Base-by-base conservation (phyloP, 805 yeast genomes). In the Lipomyces kockii region DNA sequence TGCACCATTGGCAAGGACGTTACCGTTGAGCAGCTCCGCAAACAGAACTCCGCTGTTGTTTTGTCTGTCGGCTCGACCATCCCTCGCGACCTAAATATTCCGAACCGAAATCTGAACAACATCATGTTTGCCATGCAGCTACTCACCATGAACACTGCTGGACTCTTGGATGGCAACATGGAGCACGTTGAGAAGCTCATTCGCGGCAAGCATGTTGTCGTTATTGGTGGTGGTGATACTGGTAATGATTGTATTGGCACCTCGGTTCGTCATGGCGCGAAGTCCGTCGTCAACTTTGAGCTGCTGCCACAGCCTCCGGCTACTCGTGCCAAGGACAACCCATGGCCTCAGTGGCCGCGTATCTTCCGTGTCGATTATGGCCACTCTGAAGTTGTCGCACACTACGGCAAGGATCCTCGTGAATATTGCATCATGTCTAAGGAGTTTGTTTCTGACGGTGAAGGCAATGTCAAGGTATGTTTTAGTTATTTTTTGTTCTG, bases 261-360 rank as follows among this genome's bases (percentile, higher is more conserved):
- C 56, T 86, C 97, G 27, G 93, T 95, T 51, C 89, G 98, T 82
- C 98, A 95, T 78, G 98, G 97, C 55, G 98, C 98, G 70, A 88
- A 90, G 78, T 90, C 97, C 9, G 97, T 95, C 66, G 85, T 88
- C 72, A 94, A 94, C 85, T 95, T 94, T 79, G 99, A 94, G 83
- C 84, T 94, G 78, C 83, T 94, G 74, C 99, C 99, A 67, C 87
- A 89, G 74, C 99, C 99, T 71, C 91, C 98, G 49, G 84, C 84
- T 37, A 85, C 86, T 67, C 87, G 98, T 79, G 89, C 93, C 58
- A 90, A 87, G 81, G 98, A 95, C 81, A 94, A 94, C 81, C 98
- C 99, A 80, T 94, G 99, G 99, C 99, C 99, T 56, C 99, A 94
- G 82, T 94, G 98, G 98, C 98, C 99, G 74, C 86, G 97, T 78